phyloP scores from a whole-genome alignment of 495 filamentous ascomycete species.

The Penicillium maclennaniae region DNA sequence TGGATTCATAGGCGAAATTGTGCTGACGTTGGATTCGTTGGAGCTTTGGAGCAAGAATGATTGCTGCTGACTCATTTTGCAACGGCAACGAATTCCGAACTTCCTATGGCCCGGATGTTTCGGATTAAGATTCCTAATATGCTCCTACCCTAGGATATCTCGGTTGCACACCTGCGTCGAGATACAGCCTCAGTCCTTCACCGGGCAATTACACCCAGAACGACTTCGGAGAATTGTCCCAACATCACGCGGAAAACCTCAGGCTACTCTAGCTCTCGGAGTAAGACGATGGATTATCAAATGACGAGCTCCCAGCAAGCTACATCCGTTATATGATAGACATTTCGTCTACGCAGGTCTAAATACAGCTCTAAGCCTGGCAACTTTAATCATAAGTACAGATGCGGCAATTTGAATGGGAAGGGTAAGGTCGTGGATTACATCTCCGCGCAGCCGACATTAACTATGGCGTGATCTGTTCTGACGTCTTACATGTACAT shows the following conservation, averaged over 20 bases:
- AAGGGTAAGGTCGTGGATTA: slow-evolving; percentile 16
- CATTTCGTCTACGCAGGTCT: slow-evolving; percentile 16
- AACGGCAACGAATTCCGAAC: slow-evolving; percentile 1
- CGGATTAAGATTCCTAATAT: slow-evolving; percentile 4
- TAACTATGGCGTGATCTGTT: no score
- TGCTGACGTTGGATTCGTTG: slow-evolving; percentile 2
- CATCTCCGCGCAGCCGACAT: no score
- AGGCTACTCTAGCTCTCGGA: slow-evolving; percentile 13
- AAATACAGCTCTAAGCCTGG: slow-evolving; percentile 32
- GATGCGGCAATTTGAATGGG: slow-evolving; percentile 4
- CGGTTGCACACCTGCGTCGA: slow-evolving; percentile 3
- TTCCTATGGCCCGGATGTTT: background rate
- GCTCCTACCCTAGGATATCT: slow-evolving; percentile 15
- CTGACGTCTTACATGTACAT: no score
- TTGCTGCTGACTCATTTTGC: slow-evolving; percentile 7
- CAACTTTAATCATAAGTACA: slow-evolving; percentile 16
- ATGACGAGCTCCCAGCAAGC: slow-evolving; percentile 23
- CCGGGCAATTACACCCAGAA: slow-evolving; percentile 2
- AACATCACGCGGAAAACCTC: slow-evolving; percentile 2
- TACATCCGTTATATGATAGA: slow-evolving; percentile 34
- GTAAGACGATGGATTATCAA: slow-evolving; percentile 12
- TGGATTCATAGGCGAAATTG: background rate
- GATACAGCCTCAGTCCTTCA: slow-evolving; percentile 9
- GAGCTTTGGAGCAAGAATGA: slow-evolving; percentile 1
- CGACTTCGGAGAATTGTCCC: slow-evolving; percentile 6